phyloP scores from a whole-genome alignment of 2,329 filamentous ascomycete species.

The Aspergillus jensenii region DNA sequence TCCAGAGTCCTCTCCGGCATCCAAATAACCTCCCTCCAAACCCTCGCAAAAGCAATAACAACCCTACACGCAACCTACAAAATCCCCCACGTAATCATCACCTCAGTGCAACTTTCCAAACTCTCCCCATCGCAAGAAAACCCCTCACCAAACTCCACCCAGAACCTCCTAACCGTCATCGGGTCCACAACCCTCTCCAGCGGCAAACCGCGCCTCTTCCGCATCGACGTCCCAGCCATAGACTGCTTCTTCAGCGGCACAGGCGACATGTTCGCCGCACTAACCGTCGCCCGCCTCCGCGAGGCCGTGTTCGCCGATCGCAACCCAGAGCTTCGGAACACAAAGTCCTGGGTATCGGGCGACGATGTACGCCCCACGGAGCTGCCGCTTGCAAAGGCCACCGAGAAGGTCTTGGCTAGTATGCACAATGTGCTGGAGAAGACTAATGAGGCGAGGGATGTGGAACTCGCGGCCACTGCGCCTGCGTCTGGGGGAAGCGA shows the following conservation, averaged over 20 bases:
- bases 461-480: conserved; percentile 53
- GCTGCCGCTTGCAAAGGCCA: conserved; percentile 78
- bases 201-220: conserved; percentile 76
- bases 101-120: conserved; percentile 71
- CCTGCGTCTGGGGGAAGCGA: conserved; percentile 31
- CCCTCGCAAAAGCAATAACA: conserved; percentile 71
- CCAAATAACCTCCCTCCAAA: conserved; percentile 72
- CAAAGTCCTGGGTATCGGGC: conserved; percentile 70
- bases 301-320: conserved; percentile 65
- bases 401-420: conserved; percentile 82
- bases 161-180: conserved; percentile 65
- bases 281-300: conserved; percentile 82
- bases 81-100: conserved; percentile 88
- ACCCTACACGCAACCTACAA: conserved; percentile 73
- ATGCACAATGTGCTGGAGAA: conserved; percentile 83
- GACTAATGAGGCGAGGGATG: conserved; percentile 65
- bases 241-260: conserved; percentile 96
- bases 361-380: conserved; percentile 69
- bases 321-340: conserved; percentile 49
- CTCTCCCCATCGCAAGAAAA: conserved; percentile 46
- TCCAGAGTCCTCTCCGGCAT: conserved; percentile 77
- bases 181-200: conserved; percentile 69
- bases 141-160: conserved; percentile 26
- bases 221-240: conserved; percentile 79
- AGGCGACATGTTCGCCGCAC: conserved; percentile 95